Evolutionary conservation across 2,329 filamentous ascomycete species (phyloP).

Genomic region (Cercospora citrullina): DNA sequence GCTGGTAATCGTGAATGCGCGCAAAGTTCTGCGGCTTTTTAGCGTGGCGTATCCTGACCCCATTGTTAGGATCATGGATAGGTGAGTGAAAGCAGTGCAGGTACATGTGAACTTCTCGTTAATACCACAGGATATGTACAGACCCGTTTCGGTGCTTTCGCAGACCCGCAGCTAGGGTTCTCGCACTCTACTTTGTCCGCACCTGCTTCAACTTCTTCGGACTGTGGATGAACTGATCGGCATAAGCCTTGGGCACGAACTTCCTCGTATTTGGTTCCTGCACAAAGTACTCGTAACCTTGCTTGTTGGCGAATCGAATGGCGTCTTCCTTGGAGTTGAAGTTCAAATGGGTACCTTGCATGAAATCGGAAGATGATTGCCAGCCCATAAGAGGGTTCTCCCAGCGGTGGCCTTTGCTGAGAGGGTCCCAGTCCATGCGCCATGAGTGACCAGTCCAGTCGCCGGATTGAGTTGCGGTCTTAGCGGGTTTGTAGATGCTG

Average conservation of each 20-base stretch:
- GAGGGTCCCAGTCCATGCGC: conserved; percentile 98
- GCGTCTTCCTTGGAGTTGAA: conserved; percentile 95
- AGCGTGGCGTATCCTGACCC: not conserved
- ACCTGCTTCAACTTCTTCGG: conserved; percentile 82
- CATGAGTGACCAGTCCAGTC: conserved; percentile 80
- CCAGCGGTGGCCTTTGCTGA: conserved; percentile 92
- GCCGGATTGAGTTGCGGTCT: conserved; percentile 95
- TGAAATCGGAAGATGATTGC: conserved; percentile 91
- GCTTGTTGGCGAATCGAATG: conserved; percentile 93
- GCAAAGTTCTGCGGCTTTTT: not conserved
- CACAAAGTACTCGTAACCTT: conserved; percentile 98
- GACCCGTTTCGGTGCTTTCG: not conserved
- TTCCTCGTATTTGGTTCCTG: conserved; percentile 91
- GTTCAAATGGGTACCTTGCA: conserved; percentile 89
- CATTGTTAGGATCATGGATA: not conserved
- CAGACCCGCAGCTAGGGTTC: not conserved
- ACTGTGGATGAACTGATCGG: conserved; percentile 90
- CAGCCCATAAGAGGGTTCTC: conserved; percentile 98
- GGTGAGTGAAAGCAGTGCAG: not conserved
- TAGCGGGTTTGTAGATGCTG: conserved; percentile 88
- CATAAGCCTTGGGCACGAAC: conserved; percentile 88
- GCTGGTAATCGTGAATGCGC: not conserved
- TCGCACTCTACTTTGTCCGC: conserved; percentile 69
- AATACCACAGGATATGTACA: conserved; percentile 16
- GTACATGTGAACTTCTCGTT: conserved; percentile 5